These are phyloP conservation scores for Trichomonascaceae sp. DNA, from an alignment of 1,139 yeast genomes.

Conservation along the genomic window DNA sequence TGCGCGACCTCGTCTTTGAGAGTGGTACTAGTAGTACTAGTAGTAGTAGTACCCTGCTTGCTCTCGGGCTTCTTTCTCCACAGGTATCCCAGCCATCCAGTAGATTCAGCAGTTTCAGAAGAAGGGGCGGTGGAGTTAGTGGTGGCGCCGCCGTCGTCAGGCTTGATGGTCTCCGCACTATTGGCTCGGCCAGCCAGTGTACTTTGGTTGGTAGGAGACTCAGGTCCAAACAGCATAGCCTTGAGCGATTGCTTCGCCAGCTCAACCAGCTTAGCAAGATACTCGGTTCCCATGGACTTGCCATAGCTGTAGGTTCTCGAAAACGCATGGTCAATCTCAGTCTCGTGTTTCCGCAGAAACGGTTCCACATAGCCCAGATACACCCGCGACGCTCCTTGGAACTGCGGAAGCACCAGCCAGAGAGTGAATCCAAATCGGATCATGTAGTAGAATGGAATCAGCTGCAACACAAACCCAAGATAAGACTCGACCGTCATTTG, in stretches of 20 bases:
- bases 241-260: constrained; percentile 5
- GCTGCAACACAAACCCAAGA: constrained; percentile 27
- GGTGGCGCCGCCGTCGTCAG: background rate
- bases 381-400: constrained; percentile 27
- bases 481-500: constrained; percentile 31
- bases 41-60: background rate
- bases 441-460: constrained; percentile 39
- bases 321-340: constrained; percentile 17
- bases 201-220: constrained; percentile 1
- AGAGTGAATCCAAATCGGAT: constrained; percentile 28
- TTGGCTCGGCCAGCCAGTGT: background rate
- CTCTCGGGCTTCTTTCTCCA: constrained; percentile 2
- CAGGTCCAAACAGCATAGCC: constrained; percentile 10
- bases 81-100: background rate
- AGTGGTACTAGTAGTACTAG: constrained; percentile 2
- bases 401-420: constrained; percentile 42
- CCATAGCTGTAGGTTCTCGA: constrained; percentile 13
- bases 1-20: constrained; percentile 11
- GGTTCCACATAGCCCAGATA: constrained; percentile 24
- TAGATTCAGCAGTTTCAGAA: background rate
- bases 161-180: background rate
- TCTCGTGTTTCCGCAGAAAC: constrained; percentile 21
- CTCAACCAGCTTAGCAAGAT: constrained; percentile 9
- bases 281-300: constrained; percentile 14
- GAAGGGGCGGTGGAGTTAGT: background rate